These are phyloP conservation scores for Beauveria brongniartii DNA, from an alignment of 2,329 filamentous ascomycete species.

Conservation along the genomic window DNA sequence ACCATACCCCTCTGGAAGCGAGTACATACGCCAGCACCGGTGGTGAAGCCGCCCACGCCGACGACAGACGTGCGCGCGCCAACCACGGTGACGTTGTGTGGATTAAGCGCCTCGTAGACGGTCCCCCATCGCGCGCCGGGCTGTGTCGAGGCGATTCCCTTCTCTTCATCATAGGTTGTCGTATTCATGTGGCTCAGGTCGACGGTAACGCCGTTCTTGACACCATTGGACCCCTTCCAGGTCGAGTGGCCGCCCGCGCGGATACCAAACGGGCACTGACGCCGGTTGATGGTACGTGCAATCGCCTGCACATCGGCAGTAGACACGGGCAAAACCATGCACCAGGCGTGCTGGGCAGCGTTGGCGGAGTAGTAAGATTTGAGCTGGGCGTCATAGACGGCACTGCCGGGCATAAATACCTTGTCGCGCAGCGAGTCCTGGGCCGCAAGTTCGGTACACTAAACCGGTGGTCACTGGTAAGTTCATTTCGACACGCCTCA, in stretches of 20 bases:
- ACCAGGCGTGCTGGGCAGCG: constrained; percentile 22
- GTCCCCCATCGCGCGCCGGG: constrained; percentile 35
- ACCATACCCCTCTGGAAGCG: background rate
- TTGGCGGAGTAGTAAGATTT: constrained; percentile 24
- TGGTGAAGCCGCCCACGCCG: constrained; percentile 23
- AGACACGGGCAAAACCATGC: constrained; percentile 21
- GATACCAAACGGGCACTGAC: constrained; percentile 22
- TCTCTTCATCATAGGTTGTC: constrained; percentile 22
- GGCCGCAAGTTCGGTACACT: constrained; percentile 19
- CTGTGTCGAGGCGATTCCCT: constrained; percentile 22
- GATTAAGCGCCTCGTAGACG: constrained; percentile 19
- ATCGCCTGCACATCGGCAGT: constrained; percentile 19
- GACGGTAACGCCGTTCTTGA: constrained; percentile 22
- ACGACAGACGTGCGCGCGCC: constrained; percentile 34
- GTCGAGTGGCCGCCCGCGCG: constrained; percentile 26
- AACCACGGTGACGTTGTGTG: constrained; percentile 29
- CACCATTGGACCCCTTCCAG: constrained; percentile 22
- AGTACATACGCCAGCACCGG: constrained; percentile 19
- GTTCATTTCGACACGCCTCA: background rate
- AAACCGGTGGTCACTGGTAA: background rate
- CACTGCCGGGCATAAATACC: constrained; percentile 15
- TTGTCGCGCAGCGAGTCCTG: constrained; percentile 18
- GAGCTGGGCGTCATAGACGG: constrained; percentile 18
- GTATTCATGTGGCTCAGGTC: constrained; percentile 23
- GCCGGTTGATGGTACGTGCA: constrained; percentile 15